Percentiles rank a stretch among this genome's conserved stretches.
These are phyloP conservation scores for Candida dubliniensis DNA, from an alignment of 1,139 yeast genomes.

Conservation along the genomic window DNA sequence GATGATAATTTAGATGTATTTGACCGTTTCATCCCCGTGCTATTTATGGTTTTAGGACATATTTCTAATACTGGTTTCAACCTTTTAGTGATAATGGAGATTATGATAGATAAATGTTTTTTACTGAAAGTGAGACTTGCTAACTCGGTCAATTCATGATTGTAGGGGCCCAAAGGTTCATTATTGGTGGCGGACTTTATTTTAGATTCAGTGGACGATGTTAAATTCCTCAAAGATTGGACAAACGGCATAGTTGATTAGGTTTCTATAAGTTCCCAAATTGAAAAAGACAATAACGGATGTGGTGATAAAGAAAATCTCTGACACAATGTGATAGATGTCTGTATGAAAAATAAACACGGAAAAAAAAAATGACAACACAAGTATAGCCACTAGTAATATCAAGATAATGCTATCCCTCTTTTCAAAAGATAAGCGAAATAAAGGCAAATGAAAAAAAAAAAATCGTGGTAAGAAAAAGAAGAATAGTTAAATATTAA, in stretches of 20 bases:
- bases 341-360: too few species aligned
- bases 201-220: conserved; percentile 18
- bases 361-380: too few species aligned
- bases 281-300: not conserved
- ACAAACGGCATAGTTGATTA: conserved; percentile 6
- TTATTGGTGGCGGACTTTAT: conserved; percentile 31
- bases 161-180: conserved; percentile 42
- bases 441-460: too few species aligned
- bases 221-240: conserved; percentile 15
- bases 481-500: too few species aligned
- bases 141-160: conserved; percentile 36
- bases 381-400: too few species aligned
- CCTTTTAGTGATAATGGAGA: conserved; percentile 18
- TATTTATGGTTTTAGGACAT: not conserved
- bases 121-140: conserved; percentile 28
- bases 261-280: not conserved
- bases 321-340: too few species aligned
- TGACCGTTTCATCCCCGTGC: conserved; percentile 5
- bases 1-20: conserved; percentile 2
- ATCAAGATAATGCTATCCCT: too few species aligned
- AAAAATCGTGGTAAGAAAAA: too few species aligned
- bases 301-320: not conserved
- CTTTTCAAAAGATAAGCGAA: too few species aligned
- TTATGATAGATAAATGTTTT: conserved; percentile 19
- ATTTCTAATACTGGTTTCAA: conserved; percentile 8